These are phyloP conservation scores for Euphorbia neoarborescens DNA, from an alignment of 441 rosid species.

Conservation along the genomic window DNA sequence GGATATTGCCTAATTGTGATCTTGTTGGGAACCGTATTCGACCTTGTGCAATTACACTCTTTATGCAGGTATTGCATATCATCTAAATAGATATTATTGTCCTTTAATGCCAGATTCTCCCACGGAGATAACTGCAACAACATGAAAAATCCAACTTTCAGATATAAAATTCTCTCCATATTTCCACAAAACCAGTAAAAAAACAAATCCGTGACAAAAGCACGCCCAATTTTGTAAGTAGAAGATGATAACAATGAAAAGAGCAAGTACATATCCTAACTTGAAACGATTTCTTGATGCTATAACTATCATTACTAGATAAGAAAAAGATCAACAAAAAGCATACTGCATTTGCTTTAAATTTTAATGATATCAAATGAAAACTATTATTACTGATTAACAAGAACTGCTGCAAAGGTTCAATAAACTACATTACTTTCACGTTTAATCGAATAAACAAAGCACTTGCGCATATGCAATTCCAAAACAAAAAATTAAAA, in stretches of 20 bases:
- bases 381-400: not conserved
- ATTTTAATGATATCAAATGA: not conserved
- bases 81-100: conserved; percentile 39
- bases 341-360: not conserved
- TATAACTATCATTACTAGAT: not conserved
- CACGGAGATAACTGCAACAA: conserved; percentile 11
- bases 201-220: not conserved
- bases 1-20: conserved; percentile 22
- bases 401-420: not conserved
- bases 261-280: not conserved
- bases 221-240: not conserved
- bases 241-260: not conserved
- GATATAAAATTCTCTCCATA: not conserved
- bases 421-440: conserved; percentile 1
- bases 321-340: not conserved
- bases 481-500: not conserved
- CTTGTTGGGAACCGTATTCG: conserved; percentile 38
- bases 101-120: conserved; percentile 25
- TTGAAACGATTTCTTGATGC: not conserved
- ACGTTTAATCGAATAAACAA: not conserved
- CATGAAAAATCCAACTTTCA: conserved; percentile 1
- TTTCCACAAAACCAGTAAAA: not conserved
- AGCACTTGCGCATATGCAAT: not conserved
- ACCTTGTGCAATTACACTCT: conserved; percentile 55
- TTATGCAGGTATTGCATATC: conserved; percentile 60